Evolutionary conservation across 352 stramenopile genomes (phyloP), one percentile per base, ranked within the genome.

Genomic region (Phytopythium montanum): DNA sequence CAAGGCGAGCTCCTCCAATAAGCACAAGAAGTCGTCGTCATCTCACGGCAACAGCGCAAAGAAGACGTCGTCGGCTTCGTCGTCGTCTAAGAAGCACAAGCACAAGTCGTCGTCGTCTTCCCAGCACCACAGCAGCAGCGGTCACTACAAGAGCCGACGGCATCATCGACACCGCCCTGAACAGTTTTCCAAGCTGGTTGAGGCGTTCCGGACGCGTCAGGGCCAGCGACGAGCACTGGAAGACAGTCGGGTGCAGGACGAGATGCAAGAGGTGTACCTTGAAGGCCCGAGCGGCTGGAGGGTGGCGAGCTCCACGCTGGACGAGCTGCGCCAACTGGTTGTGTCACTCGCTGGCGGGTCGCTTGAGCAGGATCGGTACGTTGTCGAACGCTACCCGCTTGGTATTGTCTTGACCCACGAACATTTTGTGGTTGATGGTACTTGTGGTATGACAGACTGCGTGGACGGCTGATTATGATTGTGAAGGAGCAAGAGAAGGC

Each of bases 401-500:
- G 28, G 21, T 18, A 6, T 10, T 13, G 33, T 2, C 9, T 45
- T 19, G 61, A 6, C 25, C 29, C 18, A 29, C 5, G 56, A 39
- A 48, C 50, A 26, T 36, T 4, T 50, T 16, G 13, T 66, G 10
- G 14, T 16, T 50, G 21, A 13, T 50, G n/a, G 2, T 10, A 3
- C n/a, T 31, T 14, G 7, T 12, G 18, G 1, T 23, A 5, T 46
- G 39, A 26, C 54, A 85, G 84, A 58, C 55, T 95, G 18, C 71
- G 77, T 62, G 81, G 86, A 54, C 70, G 77, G 3, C 60, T 95
- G 31, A 94, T 94, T 46, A 76, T 75, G 53, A 88, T 95, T 53
- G 48, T 92, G 33, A 95, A 95, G 62, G 68, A 70, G 23, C 74
- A 92, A 66, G 84, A 94, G 54, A 88, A 85, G 50, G 59, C 82